Base-by-base conservation (phyloP, 257 asterid species). In the Lycium barbarum region DNA sequence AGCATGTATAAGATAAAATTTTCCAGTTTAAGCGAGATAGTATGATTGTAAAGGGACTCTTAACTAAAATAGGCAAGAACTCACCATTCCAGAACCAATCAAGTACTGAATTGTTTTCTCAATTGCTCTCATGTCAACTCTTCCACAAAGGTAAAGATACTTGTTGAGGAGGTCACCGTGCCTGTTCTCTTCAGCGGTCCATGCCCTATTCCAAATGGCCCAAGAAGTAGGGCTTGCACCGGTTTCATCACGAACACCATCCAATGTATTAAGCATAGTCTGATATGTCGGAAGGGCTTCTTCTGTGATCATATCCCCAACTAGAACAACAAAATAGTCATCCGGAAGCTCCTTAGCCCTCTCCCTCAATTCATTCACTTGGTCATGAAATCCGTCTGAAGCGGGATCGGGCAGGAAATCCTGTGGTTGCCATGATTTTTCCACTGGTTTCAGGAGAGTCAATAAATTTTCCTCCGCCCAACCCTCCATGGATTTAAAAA, bases 271-370 rank as follows among this genome's bases (percentile, higher is more conserved):
- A 26, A 94, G 93, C 97, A 93, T 92, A 6, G 97, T 94, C 84
- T 94, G 98, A 84, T 94, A 94, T 0, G 98, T 94, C 11, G 98
- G 98, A 79, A 94, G 96, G 65, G 98, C 98, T 90, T 94, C 98
- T 85, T 94, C 98, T 2, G 98, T 93, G 88, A 94, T 90, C 98
- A 94, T 94, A 73, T 94, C 98, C 66, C 98, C 98, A 40, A 94
- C 92, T 17, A 94, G 88, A 87, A 90, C 95, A 51, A 94, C 95
- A 83, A 93, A 91, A 79, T 94, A 94, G 53, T 94, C 98, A 22
- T 94, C 98, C 4, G 98, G 97, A 59, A 94, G 55, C 83, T 93
- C 98, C 87, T 86, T 94, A 12, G 97, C 93, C 73, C 95, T 88
- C 74, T 90, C 96, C 87, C 97, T 85, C 67, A 94, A 55, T 85